Evolutionary conservation across 1,284 basidiomycete species (phyloP).

Genomic region (Exobasidium cylindrosporum): DNA sequence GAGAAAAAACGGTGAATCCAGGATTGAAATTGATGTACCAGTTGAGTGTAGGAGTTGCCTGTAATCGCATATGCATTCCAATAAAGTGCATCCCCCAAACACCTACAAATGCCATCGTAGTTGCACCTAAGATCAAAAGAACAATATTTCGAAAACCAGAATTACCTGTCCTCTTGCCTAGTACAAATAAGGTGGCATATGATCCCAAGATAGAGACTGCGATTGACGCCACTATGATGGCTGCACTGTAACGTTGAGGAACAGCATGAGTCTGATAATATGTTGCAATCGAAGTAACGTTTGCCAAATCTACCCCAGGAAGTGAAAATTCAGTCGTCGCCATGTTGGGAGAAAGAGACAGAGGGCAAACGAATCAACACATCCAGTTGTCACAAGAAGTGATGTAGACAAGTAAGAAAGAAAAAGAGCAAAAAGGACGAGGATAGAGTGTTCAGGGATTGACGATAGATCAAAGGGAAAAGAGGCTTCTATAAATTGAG

Average conservation of each 20-base stretch:
- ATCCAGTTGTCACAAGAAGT: too few species aligned
- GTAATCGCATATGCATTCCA: conserved; percentile 58
- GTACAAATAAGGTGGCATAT: conserved; percentile 59
- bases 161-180: conserved; percentile 58
- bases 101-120: conserved; percentile 48
- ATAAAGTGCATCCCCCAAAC: conserved; percentile 60
- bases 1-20: conserved; percentile 59
- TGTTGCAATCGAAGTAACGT: conserved; percentile 31
- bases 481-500: too few species aligned
- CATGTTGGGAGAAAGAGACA: too few species aligned
- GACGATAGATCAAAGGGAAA: too few species aligned
- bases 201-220: conserved; percentile 60
- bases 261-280: conserved; percentile 56
- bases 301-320: conserved; percentile 1
- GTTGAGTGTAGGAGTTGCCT: conserved; percentile 51
- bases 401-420: too few species aligned
- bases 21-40: conserved; percentile 57
- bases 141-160: conserved; percentile 57
- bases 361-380: too few species aligned
- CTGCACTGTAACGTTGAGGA: conserved; percentile 57
- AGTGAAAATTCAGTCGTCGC: background rate
- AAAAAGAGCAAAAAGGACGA: too few species aligned
- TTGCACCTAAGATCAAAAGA: conserved; percentile 63
- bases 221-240: conserved; percentile 59
- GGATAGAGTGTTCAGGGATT: too few species aligned